A percentile compares a stretch with the other conserved stretches of the same genome.
phyloP scores from a whole-genome alignment of 129 eudicot genomes.

The Mikania micrantha region DNA sequence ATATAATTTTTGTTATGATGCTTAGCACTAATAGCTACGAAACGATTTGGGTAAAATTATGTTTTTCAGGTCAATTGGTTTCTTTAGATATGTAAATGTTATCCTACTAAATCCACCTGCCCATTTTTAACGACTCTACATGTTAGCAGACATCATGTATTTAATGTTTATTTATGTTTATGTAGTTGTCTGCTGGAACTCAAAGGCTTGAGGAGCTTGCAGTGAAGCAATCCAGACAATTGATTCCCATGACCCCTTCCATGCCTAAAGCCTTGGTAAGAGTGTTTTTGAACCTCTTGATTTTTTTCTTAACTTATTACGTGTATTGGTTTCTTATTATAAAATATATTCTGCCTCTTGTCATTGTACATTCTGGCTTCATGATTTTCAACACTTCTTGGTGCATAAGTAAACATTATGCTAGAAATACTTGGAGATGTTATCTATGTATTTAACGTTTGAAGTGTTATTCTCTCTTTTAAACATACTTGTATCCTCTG shows the following conservation, averaged over 20 bases:
- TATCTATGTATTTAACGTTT: too few relatives aligned
- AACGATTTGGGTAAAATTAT: background rate
- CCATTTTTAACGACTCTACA: background rate
- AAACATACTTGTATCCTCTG: too few relatives aligned
- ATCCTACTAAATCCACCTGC: background rate
- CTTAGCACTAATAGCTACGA: background rate
- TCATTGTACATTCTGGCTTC: background rate
- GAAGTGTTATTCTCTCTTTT: too few relatives aligned
- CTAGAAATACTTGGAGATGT: background rate
- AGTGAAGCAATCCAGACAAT: slow-evolving; percentile 65
- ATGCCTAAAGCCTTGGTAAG: slow-evolving; percentile 71
- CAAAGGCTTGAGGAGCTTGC: slow-evolving; percentile 89
- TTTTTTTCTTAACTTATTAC: background rate
- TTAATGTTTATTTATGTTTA: background rate
- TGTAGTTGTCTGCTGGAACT: slow-evolving; percentile 47
- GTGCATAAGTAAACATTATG: background rate
- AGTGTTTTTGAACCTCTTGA: background rate
- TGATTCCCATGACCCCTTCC: slow-evolving; percentile 77
- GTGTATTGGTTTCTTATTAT: background rate
- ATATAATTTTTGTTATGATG: background rate
- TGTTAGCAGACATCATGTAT: background rate
- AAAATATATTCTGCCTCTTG: background rate
- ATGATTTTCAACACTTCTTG: background rate
- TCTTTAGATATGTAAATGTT: background rate
- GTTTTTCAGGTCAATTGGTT: background rate